Evolutionary conservation across 176 grass and related monocot genomes (phyloP).

Genomic region (Cenchrus americanus): DNA sequence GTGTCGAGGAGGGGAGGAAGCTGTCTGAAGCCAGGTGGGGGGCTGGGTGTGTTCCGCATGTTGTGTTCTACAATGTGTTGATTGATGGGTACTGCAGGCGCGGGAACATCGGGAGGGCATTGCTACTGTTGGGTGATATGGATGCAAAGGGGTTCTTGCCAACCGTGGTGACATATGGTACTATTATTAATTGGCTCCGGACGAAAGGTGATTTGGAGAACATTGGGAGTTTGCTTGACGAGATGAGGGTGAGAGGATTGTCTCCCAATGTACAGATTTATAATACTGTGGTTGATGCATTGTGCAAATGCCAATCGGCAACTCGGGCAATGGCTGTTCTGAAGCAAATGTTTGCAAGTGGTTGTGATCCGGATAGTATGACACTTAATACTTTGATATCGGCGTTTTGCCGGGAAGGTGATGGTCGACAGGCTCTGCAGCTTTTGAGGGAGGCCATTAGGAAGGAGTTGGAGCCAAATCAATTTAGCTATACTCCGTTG

Average conservation of each 20-base stretch:
- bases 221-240: slow-evolving; percentile 49
- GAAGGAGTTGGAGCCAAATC: slow-evolving; percentile 63
- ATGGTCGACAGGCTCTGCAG: slow-evolving; percentile 45
- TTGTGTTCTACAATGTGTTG: slow-evolving; percentile 72
- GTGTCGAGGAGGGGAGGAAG: slow-evolving; percentile 65
- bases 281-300: slow-evolving; percentile 60
- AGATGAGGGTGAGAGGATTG: slow-evolving; percentile 66
- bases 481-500: slow-evolving; percentile 69
- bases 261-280: slow-evolving; percentile 68
- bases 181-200: slow-evolving; percentile 63
- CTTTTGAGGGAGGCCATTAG: slow-evolving; percentile 63
- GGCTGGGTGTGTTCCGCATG: slow-evolving; percentile 57
- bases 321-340: slow-evolving; percentile 59
- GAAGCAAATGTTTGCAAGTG: slow-evolving; percentile 67
- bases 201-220: slow-evolving; percentile 56
- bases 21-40: slow-evolving; percentile 83
- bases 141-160: slow-evolving; percentile 71
- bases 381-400: slow-evolving; percentile 85
- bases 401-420: slow-evolving; percentile 54
- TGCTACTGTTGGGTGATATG: slow-evolving; percentile 68
- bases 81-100: slow-evolving; percentile 72
- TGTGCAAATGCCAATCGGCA: slow-evolving; percentile 56
- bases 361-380: slow-evolving; percentile 53
- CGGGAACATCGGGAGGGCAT: slow-evolving; percentile 47
- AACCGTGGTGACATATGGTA: slow-evolving; percentile 64